phyloP scores from a whole-genome alignment of 805 yeast genomes.

The Schwanniomyces polymorphus region DNA sequence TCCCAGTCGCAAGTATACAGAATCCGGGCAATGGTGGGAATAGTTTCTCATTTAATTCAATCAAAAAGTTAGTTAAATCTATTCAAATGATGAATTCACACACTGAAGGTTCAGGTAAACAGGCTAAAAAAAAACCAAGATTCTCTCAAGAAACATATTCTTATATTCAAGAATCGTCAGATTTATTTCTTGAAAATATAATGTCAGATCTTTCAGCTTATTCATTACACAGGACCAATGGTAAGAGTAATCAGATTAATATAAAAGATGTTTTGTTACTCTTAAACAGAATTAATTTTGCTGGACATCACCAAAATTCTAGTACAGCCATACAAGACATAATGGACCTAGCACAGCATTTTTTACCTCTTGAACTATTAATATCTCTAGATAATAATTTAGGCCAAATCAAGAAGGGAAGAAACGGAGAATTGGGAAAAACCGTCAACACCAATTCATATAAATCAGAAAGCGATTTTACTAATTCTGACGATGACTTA shows the following conservation, averaged over 20 bases:
- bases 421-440: background rate
- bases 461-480: background rate
- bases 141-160: slow-evolving; percentile 12
- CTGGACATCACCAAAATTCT: slow-evolving; percentile 8
- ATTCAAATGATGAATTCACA: slow-evolving; percentile 1
- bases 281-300: slow-evolving; percentile 29
- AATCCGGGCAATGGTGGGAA: background rate
- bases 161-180: slow-evolving; percentile 27
- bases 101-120: background rate
- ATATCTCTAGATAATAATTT: slow-evolving; percentile 32
- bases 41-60: slow-evolving; percentile 10
- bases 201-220: slow-evolving; percentile 35
- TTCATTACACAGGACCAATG: slow-evolving; percentile 28
- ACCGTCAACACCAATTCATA: background rate
- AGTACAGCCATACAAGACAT: slow-evolving; percentile 18
- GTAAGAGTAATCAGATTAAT: slow-evolving; percentile 20
- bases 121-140: background rate
- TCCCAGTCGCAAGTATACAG: background rate
- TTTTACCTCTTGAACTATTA: slow-evolving; percentile 36
- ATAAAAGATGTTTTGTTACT: slow-evolving; percentile 36
- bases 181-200: slow-evolving; percentile 28
- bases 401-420: slow-evolving; percentile 2
- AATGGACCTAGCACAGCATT: slow-evolving; percentile 30
- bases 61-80: slow-evolving; percentile 16
- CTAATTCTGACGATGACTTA: slow-evolving; percentile 1